These are phyloP conservation scores for Cutaneotrichosporon cutaneum DNA, from an alignment of 1,284 basidiomycete genomes.

Conservation along the genomic window DNA sequence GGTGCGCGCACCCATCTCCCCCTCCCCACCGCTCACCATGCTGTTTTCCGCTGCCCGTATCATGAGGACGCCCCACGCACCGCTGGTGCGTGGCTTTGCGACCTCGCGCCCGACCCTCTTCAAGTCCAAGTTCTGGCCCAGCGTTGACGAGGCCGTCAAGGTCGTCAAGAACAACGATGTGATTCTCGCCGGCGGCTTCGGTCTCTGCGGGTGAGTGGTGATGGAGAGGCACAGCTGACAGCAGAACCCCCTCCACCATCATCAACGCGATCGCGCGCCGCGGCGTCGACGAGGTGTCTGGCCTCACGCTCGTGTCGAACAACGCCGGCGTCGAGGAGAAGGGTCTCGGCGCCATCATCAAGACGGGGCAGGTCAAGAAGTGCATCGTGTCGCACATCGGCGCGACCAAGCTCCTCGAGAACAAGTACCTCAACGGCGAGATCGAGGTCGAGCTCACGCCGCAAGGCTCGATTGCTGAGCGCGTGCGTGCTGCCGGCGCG, in stretches of 20 bases:
- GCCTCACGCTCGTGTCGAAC: conserved; percentile 22
- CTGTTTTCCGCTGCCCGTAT: conserved; percentile 1
- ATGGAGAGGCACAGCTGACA: not conserved
- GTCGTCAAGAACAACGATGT: conserved; percentile 52
- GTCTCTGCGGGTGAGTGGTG: conserved; percentile 22
- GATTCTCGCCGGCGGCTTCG: conserved; percentile 26
- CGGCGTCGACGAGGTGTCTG: conserved; percentile 11
- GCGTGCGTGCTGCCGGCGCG: conserved; percentile 83
- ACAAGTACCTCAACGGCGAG: conserved; percentile 71
- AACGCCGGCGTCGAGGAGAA: conserved; percentile 27
- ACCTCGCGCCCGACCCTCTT: not conserved
- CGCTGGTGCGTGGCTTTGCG: conserved; percentile 15
- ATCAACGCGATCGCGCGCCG: conserved; percentile 23
- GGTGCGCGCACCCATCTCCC: not conserved
- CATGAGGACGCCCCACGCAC: conserved; percentile 2
- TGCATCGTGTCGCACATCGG: conserved; percentile 88
- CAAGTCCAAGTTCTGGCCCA: conserved; percentile 16
- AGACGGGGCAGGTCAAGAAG: conserved; percentile 69
- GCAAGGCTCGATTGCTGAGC: conserved; percentile 73
- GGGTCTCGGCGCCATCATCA: conserved; percentile 65
- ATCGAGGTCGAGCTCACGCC: conserved; percentile 75
- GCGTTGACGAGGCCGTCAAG: conserved; percentile 19
- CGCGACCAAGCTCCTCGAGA: conserved; percentile 52
- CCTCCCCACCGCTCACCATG: not conserved
- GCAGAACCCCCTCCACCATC: conserved; percentile 21